Evolutionary conservation across 2,329 filamentous ascomycete species (phyloP).

Genomic region (Elsinoe fawcettii): DNA sequence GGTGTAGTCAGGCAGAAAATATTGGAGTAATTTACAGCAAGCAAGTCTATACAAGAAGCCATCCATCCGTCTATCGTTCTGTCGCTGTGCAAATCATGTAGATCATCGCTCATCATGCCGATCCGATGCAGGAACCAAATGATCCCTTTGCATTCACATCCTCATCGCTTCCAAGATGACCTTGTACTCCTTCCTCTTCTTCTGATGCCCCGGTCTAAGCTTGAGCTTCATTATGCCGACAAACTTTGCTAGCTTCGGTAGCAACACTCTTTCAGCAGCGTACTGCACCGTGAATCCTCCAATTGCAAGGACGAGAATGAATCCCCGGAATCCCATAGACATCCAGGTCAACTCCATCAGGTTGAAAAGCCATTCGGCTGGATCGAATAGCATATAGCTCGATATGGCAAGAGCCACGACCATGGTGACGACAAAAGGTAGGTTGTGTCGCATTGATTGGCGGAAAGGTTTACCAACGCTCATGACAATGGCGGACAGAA

Average conservation of each 20-base stretch:
- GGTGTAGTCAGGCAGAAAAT: not conserved
- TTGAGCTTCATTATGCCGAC: constrained; percentile 55
- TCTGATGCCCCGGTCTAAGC: constrained; percentile 52
- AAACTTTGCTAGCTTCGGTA: constrained; percentile 59
- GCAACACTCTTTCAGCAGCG: constrained; percentile 61
- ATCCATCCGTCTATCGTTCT: not conserved
- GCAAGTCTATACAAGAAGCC: not conserved
- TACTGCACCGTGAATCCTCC: constrained; percentile 63
- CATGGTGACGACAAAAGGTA: constrained; percentile 78
- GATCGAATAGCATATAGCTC: constrained; percentile 71
- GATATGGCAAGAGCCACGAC: constrained; percentile 58
- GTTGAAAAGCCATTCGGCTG: constrained; percentile 58
- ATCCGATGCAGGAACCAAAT: not conserved
- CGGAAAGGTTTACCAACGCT: constrained; percentile 89
- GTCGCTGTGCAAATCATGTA: constrained; percentile 4
- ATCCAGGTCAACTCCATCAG: constrained; percentile 84
- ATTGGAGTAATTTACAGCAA: not conserved
- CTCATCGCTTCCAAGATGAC: constrained; percentile 58
- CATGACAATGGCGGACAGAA: constrained; percentile 78
- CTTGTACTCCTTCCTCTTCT: constrained; percentile 86
- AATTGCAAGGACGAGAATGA: constrained; percentile 62
- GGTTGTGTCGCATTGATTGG: constrained; percentile 69
- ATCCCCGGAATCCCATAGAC: constrained; percentile 62
- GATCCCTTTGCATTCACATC: constrained; percentile 16
- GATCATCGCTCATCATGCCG: not conserved